A percentile compares a stretch with the other conserved stretches of the same genome.
Evolutionary conservation across 1,139 yeast genomes (phyloP).

Genomic region (Yamadazyma dushanensis): DNA sequence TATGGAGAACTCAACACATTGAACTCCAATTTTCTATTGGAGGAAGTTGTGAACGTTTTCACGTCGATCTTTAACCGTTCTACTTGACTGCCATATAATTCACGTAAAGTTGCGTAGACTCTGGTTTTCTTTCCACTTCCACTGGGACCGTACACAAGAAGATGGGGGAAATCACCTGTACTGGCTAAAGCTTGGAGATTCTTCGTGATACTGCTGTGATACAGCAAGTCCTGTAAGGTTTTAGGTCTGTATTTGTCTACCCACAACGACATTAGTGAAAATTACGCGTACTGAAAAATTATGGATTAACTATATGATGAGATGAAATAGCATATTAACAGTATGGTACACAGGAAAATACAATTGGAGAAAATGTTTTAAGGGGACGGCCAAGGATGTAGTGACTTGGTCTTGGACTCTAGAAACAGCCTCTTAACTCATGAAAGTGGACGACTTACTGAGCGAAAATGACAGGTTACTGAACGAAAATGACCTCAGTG

Average conservation of each 20-base stretch:
- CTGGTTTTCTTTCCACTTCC: conserved; percentile 98
- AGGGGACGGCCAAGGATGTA: too few relatives aligned
- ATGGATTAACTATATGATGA: too few relatives aligned
- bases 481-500: too few relatives aligned
- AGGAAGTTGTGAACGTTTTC: conserved; percentile 74
- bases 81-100: conserved; percentile 79
- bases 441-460: too few relatives aligned
- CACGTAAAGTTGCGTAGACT: conserved; percentile 75
- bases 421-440: too few relatives aligned
- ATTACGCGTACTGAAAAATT: not conserved
- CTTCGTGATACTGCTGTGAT: conserved; percentile 63
- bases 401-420: too few relatives aligned
- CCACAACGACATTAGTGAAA: conserved; percentile 78
- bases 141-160: conserved; percentile 89
- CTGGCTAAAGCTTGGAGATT: conserved; percentile 64
- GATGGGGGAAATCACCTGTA: conserved; percentile 90
- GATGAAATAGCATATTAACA: too few relatives aligned
- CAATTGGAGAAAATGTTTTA: too few relatives aligned
- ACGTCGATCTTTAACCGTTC: conserved; percentile 87
- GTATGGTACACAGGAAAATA: too few relatives aligned
- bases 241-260: conserved; percentile 92
- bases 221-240: conserved; percentile 60
- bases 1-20: conserved; percentile 87
- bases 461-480: too few relatives aligned
- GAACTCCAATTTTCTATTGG: conserved; percentile 77